A percentile compares a stretch with the other conserved stretches of the same genome.
Evolutionary conservation across 176 grass and related monocot genomes (phyloP).

Genomic region (Saccharum officinarum): DNA sequence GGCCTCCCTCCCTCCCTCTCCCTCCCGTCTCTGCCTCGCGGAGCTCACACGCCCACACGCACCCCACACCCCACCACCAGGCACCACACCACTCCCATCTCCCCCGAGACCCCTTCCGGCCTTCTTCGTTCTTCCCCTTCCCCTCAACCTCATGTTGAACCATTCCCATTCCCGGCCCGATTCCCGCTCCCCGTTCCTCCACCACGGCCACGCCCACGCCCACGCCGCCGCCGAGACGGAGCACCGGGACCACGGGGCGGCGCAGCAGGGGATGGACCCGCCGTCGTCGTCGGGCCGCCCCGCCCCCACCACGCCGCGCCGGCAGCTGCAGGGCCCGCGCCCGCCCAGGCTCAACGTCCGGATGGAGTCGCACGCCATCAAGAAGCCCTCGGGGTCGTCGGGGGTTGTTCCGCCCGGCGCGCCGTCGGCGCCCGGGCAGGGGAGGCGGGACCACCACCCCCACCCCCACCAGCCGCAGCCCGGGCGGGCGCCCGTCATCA

Average conservation of each 20-base stretch:
- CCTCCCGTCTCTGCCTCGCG: background rate
- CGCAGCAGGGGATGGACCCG: conserved; percentile 34
- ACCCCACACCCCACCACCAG: too few species aligned
- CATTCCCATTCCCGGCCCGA: conserved; percentile 16
- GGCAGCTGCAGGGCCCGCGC: conserved; percentile 76
- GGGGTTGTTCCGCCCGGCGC: background rate
- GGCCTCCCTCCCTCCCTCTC: too few species aligned
- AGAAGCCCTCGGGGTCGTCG: conserved; percentile 52
- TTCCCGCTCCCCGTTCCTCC: conserved; percentile 24
- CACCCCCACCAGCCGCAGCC: background rate
- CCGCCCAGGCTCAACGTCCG: conserved; percentile 66
- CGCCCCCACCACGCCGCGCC: conserved; percentile 41
- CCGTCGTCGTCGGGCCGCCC: conserved; percentile 26
- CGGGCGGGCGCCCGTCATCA: conserved; percentile 63
- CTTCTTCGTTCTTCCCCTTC: background rate
- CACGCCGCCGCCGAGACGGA: conserved; percentile 2
- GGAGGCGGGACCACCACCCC: background rate
- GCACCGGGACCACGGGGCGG: background rate
- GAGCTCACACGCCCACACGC: conserved; percentile 1
- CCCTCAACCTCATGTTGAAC: conserved; percentile 31
- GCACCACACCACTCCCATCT: background rate
- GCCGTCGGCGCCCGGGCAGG: background rate
- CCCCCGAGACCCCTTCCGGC: background rate
- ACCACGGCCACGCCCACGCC: background rate
- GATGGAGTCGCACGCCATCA: conserved; percentile 83